Evolutionary conservation across 2,329 filamentous ascomycete genomes (phyloP).

Genomic region (Aspergillus sojae): DNA sequence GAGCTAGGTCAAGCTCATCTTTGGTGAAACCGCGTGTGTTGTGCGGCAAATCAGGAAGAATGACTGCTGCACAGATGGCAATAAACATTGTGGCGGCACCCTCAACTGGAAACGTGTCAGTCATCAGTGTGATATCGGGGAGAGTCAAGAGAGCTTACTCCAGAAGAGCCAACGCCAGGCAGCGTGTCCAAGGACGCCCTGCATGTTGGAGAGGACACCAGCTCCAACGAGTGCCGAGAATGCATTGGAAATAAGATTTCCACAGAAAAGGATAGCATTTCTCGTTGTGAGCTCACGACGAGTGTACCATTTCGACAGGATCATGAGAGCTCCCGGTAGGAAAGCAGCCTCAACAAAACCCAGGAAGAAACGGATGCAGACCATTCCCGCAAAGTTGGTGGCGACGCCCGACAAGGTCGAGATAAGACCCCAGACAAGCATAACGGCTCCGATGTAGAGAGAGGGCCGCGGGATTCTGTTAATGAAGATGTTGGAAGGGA

Average conservation of each 20-base stretch:
- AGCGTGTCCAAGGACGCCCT: conserved; percentile 46
- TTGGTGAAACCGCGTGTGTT: conserved; percentile 62
- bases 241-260: conserved; percentile 69
- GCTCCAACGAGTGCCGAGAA: conserved; percentile 69
- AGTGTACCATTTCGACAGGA: conserved; percentile 65
- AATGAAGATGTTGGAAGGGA: conserved; percentile 53
- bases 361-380: conserved; percentile 50
- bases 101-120: conserved; percentile 51
- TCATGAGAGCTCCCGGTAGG: conserved; percentile 49
- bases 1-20: conserved; percentile 60
- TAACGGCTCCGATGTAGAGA: conserved; percentile 55
- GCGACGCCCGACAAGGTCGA: conserved; percentile 47
- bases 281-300: conserved; percentile 60
- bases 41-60: conserved; percentile 69
- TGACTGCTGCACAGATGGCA: conserved; percentile 58
- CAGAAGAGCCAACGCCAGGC: conserved; percentile 54
- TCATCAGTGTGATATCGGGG: not conserved
- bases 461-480: conserved; percentile 56
- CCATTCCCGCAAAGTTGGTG: conserved; percentile 54
- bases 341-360: conserved; percentile 41
- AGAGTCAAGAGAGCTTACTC: conserved; percentile 56
- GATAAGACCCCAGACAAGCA: conserved; percentile 65
- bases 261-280: conserved; percentile 58
- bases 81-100: conserved; percentile 66
- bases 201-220: conserved; percentile 68